Evolutionary conservation across 1,284 basidiomycete species (phyloP).

Genomic region (Rugosomyces carneus): DNA sequence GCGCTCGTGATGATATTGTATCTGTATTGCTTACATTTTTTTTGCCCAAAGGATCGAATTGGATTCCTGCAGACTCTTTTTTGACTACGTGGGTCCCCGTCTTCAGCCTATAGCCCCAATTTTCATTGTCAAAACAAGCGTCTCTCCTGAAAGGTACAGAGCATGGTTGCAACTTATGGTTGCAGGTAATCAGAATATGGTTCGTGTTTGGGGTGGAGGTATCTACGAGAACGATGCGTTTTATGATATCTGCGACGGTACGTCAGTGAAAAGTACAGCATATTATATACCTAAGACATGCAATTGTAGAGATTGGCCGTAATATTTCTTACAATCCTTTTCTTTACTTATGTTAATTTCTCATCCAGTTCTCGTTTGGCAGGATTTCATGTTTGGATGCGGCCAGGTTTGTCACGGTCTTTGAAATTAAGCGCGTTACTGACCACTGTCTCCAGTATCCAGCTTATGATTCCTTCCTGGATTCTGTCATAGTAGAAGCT

Average conservation of each 20-base stretch:
- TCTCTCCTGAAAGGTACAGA: conserved; percentile 55
- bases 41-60: conserved; percentile 80
- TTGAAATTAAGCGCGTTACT: no score
- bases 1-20: no score
- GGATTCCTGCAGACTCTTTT: conserved; percentile 87
- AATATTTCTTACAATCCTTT: no score
- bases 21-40: no score
- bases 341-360: no score
- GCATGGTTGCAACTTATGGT: conserved; percentile 70
- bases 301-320: conserved; percentile 53
- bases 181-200: conserved; percentile 77
- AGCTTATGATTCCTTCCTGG: conserved; percentile 60
- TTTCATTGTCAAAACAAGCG: no score
- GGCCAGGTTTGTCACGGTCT: no score
- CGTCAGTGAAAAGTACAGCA: not conserved
- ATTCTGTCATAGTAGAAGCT: conserved; percentile 60
- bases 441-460: no score
- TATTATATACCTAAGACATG: no score
- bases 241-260: conserved; percentile 77
- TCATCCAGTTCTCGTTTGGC: conserved; percentile 84
- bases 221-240: conserved; percentile 75
- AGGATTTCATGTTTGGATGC: conserved; percentile 82
- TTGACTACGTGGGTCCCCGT: conserved; percentile 75
- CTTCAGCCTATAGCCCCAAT: no score
- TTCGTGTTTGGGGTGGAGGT: conserved; percentile 80